Base-by-base conservation (phyloP, 495 filamentous ascomycete species). In the Lasiosphaeriaceae sp. region DNA sequence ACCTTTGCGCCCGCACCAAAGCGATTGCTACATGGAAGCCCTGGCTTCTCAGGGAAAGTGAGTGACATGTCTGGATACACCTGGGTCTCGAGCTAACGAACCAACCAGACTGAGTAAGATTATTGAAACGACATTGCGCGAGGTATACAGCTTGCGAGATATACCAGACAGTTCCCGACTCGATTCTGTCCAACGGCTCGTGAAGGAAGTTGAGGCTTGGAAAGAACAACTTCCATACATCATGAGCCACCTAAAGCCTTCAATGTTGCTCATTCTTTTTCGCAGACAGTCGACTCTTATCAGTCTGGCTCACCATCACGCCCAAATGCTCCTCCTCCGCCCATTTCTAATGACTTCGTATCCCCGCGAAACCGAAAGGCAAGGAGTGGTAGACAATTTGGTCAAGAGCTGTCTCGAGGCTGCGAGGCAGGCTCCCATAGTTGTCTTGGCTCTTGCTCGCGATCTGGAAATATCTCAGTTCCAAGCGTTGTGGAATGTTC, bases 241-340 rank as follows among this genome's bases (percentile, higher is more conserved):
- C 14, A 76, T 82, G 59, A 75, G 69, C 24, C 71, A 75, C 45
- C 26, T 69, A 70, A 46, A 75, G 72, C 6, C 76, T 7, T 60
- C 61, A 1, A 39, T 74, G 46, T 64, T 84, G 11, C 78, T 81
- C 21, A 74, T 72, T 22, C 68, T 79, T n/a, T 78, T 81, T 29
- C 77, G 77, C 23, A 66, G 80, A 17, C 82, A 86, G 63, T 77
- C 74, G 26, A 75, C 74, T 39, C 74, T 83, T n/a, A 66, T 86
- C 12, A 73, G 73, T 49, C 65, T 85, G 20, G 75, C 81, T 12
- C 77, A 80, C 56, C 72, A 69, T 5, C 80, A 84, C 54, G 78
- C 79, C 3, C 72, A 77, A 52, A 83, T 86, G 34, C 75, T 84
- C 31, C 68, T 77, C 9, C 79, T 73, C n/a, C 75, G 83, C n/a